Evolutionary conservation across 768 basidiomycete genomes (phyloP).

Genomic region (Peribolospora baueri): DNA sequence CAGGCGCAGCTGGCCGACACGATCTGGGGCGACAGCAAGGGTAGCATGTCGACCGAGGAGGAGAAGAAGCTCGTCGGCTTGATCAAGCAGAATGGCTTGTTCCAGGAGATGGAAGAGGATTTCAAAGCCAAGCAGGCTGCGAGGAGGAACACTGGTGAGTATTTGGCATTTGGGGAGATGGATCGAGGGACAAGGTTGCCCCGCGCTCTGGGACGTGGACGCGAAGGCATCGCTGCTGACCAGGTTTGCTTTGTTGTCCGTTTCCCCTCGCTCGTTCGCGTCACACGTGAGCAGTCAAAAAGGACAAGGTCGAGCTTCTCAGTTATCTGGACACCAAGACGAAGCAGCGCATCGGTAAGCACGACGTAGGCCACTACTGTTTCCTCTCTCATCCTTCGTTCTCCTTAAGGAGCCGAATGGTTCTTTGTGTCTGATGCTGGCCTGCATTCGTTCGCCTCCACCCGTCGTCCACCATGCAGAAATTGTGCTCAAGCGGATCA

Average conservation of each 20-base stretch:
- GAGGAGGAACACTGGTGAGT: slow-evolving; percentile 43
- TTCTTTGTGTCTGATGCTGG: not conserved
- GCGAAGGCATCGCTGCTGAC: not conserved
- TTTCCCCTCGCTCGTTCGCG: too few relatives aligned
- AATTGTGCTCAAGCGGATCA: slow-evolving; percentile 71
- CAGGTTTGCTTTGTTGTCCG: not conserved
- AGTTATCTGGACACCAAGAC: slow-evolving; percentile 77
- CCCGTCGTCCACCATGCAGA: slow-evolving; percentile 26
- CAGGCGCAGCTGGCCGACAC: slow-evolving; percentile 66
- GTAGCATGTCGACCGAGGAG: slow-evolving; percentile 19
- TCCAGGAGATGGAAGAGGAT: slow-evolving; percentile 90
- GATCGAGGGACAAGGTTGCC: too few relatives aligned
- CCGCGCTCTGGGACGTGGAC: too few relatives aligned
- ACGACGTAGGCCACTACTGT: not conserved
- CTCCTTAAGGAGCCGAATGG: not conserved
- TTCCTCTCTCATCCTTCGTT: not conserved
- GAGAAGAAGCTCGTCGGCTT: slow-evolving; percentile 49
- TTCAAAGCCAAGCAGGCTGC: slow-evolving; percentile 92
- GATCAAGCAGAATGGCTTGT: slow-evolving; percentile 62
- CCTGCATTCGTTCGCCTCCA: too few relatives aligned
- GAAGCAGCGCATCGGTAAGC: slow-evolving; percentile 74
- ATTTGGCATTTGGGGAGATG: slow-evolving; percentile 7
- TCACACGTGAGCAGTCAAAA: slow-evolving; percentile 30
- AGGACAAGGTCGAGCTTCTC: slow-evolving; percentile 66
- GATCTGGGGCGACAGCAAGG: slow-evolving; percentile 37